Evolutionary conservation across 768 basidiomycete species (phyloP), one percentile per base, ranked within the genome.

Genomic region (Lentinula raphanica): DNA sequence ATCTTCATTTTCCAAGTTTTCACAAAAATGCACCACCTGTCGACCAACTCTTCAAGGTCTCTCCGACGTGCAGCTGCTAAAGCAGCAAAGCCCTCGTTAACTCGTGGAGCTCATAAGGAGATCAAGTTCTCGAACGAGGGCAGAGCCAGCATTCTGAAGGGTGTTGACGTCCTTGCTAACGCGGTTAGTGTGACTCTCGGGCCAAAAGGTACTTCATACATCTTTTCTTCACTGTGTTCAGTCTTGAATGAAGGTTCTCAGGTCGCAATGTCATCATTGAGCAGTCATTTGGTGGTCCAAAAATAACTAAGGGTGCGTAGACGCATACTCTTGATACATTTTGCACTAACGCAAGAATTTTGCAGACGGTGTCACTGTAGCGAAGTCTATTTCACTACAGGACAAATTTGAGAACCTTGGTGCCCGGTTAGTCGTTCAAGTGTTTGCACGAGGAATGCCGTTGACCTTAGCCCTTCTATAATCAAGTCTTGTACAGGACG

Each of bases 381-480:
- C 96, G 59, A 99, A 98, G 79, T 79, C 93, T 36, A 93, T 99
- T 65, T 79, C 86, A 5, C 83, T 98, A 66, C 87, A 98, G 76
- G 94, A 98, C 85, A 97, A 95, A 75, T 98, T 98, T 69, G 93
- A 98, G 81, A 98, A 98, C 80, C 90, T 98, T 58, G 94, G 95
- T 69, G 94, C 95, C 68, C 90, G 94, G 93, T 95, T 74, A 64
- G 7, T 38, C 17, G 62, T 31, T 53, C 6, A n/a, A 6, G n/a
- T 39, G 0, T 59, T 23, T 8, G 8, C 31, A 21, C n/a, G n/a
- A n/a, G 28, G 5, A 61, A 48, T 38, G 48, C 39, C 42, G 28
- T 32, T 63, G 67, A 15, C 66, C 58, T 25, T n/a, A n/a, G 7
- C 17, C 17, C 17, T 2, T 46, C 12, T n/a, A 21, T 44, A 2